These are phyloP conservation scores for Septoria petroselini DNA, from an alignment of 2,329 filamentous ascomycete species.

Conservation along the genomic window DNA sequence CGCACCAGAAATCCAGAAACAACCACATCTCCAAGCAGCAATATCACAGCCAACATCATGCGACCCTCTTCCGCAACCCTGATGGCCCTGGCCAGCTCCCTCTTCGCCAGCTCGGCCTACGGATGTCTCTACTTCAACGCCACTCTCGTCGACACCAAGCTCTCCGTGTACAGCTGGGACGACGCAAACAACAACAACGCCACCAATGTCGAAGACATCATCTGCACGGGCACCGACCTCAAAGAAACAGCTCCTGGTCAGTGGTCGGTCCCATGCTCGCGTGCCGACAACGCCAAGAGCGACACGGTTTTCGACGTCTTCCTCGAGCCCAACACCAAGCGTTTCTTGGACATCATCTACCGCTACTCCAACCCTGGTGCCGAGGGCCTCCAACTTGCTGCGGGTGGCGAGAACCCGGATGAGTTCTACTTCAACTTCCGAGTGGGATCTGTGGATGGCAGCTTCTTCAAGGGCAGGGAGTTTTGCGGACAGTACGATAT, in stretches of 20 bases:
- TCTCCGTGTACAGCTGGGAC: conserved; percentile 24
- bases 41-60: conserved; percentile 1
- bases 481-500: conserved; percentile 23
- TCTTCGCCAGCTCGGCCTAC: conserved; percentile 11
- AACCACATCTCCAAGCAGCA: not conserved
- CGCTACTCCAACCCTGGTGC: conserved; percentile 22
- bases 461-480: conserved; percentile 23
- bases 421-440: conserved; percentile 24
- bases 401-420: conserved; percentile 13
- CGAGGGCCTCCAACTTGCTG: conserved; percentile 13
- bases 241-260: conserved; percentile 6
- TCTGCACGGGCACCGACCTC: conserved; percentile 17
- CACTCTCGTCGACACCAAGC: conserved; percentile 18
- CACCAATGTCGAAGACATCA: conserved; percentile 21
- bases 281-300: conserved; percentile 16
- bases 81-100: conserved; percentile 13
- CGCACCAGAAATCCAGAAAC: not conserved
- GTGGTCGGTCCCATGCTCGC: conserved; percentile 20
- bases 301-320: conserved; percentile 24
- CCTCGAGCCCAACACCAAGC: conserved; percentile 18
- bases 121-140: conserved; percentile 25
- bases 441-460: conserved; percentile 20
- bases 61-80: conserved; percentile 6
- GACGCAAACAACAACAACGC: conserved; percentile 24
- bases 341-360: conserved; percentile 25